Base-by-base conservation (phyloP, 345 rosid species). In the Noccaea bulbosa region DNA sequence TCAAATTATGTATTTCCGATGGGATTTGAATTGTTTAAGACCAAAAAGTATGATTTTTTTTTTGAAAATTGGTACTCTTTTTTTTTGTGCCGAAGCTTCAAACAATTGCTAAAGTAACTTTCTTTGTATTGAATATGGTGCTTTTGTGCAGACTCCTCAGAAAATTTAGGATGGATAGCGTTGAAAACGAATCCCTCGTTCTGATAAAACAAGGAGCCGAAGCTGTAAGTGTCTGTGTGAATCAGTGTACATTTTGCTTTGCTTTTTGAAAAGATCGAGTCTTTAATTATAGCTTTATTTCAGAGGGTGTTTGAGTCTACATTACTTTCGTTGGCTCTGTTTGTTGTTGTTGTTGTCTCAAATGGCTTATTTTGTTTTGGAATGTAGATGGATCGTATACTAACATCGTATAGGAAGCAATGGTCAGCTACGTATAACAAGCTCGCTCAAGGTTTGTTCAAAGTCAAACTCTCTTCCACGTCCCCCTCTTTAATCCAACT, bases 371-470 rank as follows among this genome's bases (percentile, higher is more conserved):
- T 22, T 53, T 52, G 22, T 45, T 6, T 33, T 45, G 27, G 58
- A 22, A n/a, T 65, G 8, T 78, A 90, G 98, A 95, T 95, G 97
- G 97, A 92, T 43, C 78, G 75, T 14, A 86, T 92, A 67, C 85
- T 92, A 22, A 78, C 86, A 24, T 85, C 88, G 6, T 95, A 95
- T 74, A 82, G 88, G 80, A 95, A 87, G 81, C 99, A 90, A 74
- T 95, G 99, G 99, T 92, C 96, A 27, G 83, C 98, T 32, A 90
- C 92, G 8, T 75, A 84, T 60, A 95, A 95, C 86, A 95, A 95
- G 87, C 88, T 95, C 8, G 99, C 97, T 2, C 94, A 88, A 87
- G 99, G 99, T 94, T 41, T 35, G 47, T 12, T n/a, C n/a, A n/a
- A n/a, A n/a, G n/a, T 34, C 2, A 35, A 3, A 44, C 5, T 60